Evolutionary conservation across 2,329 filamentous ascomycete genomes (phyloP).

Genomic region (Lachnellula hyalina): DNA sequence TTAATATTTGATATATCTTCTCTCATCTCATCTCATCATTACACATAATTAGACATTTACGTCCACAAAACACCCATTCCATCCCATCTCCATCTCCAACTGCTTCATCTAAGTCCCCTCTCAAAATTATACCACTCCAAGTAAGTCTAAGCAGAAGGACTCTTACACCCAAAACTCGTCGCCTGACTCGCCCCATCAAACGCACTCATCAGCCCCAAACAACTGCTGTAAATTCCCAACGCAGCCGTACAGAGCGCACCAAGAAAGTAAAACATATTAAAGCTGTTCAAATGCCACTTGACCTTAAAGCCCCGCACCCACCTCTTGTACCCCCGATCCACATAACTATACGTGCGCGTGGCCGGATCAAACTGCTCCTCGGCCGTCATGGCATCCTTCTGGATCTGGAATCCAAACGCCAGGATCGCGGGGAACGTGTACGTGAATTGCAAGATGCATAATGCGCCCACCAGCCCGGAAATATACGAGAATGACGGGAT

Average conservation of each 20-base stretch:
- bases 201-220: slow-evolving; percentile 8
- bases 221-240: slow-evolving; percentile 21
- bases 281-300: neutral
- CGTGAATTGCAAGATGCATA: slow-evolving; percentile 41
- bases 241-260: slow-evolving; percentile 18
- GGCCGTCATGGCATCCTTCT: slow-evolving; percentile 24
- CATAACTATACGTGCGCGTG: slow-evolving; percentile 11
- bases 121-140: no score
- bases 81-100: no score
- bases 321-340: slow-evolving; percentile 8
- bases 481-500: slow-evolving; percentile 41
- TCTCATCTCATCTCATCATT: no score
- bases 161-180: slow-evolving; percentile 4
- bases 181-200: slow-evolving; percentile 5
- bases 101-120: no score
- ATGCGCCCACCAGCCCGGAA: slow-evolving; percentile 37
- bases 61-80: no score
- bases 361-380: slow-evolving; percentile 29
- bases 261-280: slow-evolving; percentile 7
- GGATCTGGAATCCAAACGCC: slow-evolving; percentile 25
- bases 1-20: no score
- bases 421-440: slow-evolving; percentile 41
- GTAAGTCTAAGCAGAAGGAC: neutral
- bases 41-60: no score
- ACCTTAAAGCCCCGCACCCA: slow-evolving; percentile 17